Conservation (phyloP, 208 protist species). For the Trypanosoma scelopori region DNA sequence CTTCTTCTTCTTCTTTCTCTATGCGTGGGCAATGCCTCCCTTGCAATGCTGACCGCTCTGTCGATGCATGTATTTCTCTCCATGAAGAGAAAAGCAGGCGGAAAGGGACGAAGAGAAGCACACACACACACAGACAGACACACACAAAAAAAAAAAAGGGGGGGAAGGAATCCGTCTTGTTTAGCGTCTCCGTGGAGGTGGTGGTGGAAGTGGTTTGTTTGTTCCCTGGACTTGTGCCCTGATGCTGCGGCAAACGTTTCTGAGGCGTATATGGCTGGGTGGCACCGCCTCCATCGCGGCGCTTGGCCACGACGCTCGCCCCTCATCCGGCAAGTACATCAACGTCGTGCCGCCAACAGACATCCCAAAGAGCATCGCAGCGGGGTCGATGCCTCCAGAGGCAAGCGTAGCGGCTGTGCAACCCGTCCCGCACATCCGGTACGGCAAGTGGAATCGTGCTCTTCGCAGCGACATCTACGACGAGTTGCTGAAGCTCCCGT, state of each 20-base stretch:
- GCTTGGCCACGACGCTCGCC: slow-evolving; percentile 65
- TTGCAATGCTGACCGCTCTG: no score
- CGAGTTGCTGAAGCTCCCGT: slow-evolving; percentile 83
- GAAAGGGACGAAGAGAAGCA: no score
- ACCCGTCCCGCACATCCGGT: slow-evolving; percentile 27
- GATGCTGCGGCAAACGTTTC: slow-evolving; percentile 41
- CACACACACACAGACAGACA: no score
- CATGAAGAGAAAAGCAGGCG: no score
- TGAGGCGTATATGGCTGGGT: slow-evolving; percentile 61
- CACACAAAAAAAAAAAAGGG: no score
- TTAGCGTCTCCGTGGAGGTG: no score
- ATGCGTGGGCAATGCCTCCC: no score
- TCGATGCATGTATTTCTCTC: no score
- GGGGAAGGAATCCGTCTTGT: no score
- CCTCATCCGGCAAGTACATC: slow-evolving; percentile 55
- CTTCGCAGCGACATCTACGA: slow-evolving; percentile 85
- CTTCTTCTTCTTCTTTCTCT: no score
- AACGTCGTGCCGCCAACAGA: slow-evolving; percentile 65
- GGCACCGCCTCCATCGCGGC: slow-evolving; percentile 46
- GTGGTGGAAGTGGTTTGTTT: no score
- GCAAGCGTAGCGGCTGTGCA: slow-evolving; percentile 34
- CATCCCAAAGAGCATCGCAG: slow-evolving; percentile 27
- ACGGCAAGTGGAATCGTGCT: slow-evolving; percentile 50
- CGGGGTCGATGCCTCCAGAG: slow-evolving; percentile 36
- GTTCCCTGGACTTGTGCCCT: not conserved